Base-by-base conservation (phyloP, 2,329 filamentous ascomycete genomes). In the Colletotrichum lentis region DNA sequence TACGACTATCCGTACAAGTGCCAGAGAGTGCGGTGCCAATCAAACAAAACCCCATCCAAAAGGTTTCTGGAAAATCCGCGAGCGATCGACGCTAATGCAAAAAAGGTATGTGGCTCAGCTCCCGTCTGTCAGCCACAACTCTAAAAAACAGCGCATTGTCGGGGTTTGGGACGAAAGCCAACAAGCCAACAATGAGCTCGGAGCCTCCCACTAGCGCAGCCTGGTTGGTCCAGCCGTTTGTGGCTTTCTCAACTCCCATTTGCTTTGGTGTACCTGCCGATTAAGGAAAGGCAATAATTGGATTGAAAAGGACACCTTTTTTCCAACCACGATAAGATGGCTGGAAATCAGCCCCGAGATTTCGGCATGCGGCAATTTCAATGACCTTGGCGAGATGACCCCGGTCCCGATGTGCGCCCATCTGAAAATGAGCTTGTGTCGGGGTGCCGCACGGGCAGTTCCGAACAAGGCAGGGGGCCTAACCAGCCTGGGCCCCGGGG, bases 51-150 rank as follows among this genome's bases (percentile, higher is more conserved):
- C 43, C 58, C 58, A 53, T 64, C 53, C 44, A 57, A 57, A 35
- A 35, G 44, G 46, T 35, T 60, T 65, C 55, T 68, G 61, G 61
- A 54, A 68, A 60, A 55, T 65, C 41, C 20, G 37, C 61, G 61
- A 50, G 39, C 56, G 67, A 69, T 69, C 67, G 62, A 41, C 63
- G 67, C 67, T 69, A 69, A 69, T 67, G 67, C 67, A 37, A 53
- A 58, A 56, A 62, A 10, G 20, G 57, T 44, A 18, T 69, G 67
- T 69, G 67, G 67, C 67, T 67, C 47, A 69, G 52, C 14, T 57
- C 63, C 56, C 63, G 63, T 16, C 43, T 56, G 57, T 67, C 67
- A 69, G 67, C 67, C 67, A 69, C 67, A 69, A 69, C 63, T 67
- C 47, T 69, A 69, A 69, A 61, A 61, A 68, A 64, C 62, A 62